Evolutionary conservation across 129 eudicot species (phyloP).

Genomic region (Daucus carota): DNA sequence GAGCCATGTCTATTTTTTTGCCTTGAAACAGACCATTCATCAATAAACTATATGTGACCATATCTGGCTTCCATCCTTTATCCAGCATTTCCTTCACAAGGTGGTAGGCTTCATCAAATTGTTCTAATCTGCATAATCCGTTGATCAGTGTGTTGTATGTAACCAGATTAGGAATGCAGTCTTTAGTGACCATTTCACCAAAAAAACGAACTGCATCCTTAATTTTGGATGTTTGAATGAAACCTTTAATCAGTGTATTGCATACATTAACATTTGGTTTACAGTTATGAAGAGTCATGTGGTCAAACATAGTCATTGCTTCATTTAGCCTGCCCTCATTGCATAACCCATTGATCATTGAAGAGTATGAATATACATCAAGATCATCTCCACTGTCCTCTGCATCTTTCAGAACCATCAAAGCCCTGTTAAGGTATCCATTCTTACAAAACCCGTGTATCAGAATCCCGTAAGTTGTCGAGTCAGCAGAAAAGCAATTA

Average conservation of each 20-base stretch:
- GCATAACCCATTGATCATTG: slow-evolving; percentile 63
- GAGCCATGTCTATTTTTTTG: slow-evolving; percentile 53
- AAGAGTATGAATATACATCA: slow-evolving; percentile 57
- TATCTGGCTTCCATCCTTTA: slow-evolving; percentile 56
- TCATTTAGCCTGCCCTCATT: slow-evolving; percentile 49
- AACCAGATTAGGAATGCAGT: slow-evolving; percentile 57
- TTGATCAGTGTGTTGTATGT: slow-evolving; percentile 69
- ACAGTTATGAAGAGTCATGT: slow-evolving; percentile 37
- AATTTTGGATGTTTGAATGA: slow-evolving; percentile 39
- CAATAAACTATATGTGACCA: slow-evolving; percentile 60
- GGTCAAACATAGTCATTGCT: slow-evolving; percentile 44
- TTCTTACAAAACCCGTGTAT: slow-evolving; percentile 76
- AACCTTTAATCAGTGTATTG: slow-evolving; percentile 68
- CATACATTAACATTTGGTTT: slow-evolving; percentile 59
- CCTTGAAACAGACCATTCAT: slow-evolving; percentile 73
- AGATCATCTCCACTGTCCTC: slow-evolving; percentile 29
- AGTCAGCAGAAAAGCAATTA: slow-evolving; percentile 31
- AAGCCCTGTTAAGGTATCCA: slow-evolving; percentile 49
- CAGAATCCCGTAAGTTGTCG: slow-evolving; percentile 52
- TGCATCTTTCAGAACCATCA: slow-evolving; percentile 38
- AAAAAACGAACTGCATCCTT: slow-evolving; percentile 46
- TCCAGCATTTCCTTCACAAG: slow-evolving; percentile 66
- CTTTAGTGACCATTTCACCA: slow-evolving; percentile 32
- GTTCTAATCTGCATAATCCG: slow-evolving; percentile 61
- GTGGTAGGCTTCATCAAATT: slow-evolving; percentile 58